phyloP scores from a whole-genome alignment of 108 stramenopile species.

The Pseudonitzschia pungens region DNA sequence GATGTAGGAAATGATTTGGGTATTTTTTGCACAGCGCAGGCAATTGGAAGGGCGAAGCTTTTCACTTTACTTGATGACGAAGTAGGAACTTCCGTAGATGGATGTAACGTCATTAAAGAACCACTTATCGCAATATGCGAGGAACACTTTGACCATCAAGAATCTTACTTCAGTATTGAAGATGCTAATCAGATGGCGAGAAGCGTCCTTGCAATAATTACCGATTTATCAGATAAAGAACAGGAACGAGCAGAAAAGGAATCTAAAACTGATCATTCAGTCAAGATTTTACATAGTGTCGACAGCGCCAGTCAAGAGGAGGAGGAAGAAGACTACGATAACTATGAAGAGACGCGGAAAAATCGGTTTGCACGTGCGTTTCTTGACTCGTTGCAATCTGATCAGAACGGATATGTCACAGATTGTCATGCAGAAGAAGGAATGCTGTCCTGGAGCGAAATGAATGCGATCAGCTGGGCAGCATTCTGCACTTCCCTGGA shows the following conservation, averaged over 20 bases:
- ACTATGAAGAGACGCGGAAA: slow-evolving; percentile 15
- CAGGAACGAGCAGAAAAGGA: neutral
- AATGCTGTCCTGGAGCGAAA: slow-evolving; percentile 15
- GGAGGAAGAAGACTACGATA: neutral
- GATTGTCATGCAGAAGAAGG: neutral
- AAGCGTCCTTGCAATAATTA: slow-evolving; percentile 2
- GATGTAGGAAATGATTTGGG: slow-evolving; percentile 25
- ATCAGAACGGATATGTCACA: slow-evolving; percentile 12
- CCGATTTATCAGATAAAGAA: slow-evolving; percentile 1
- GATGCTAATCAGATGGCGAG: slow-evolving; percentile 17
- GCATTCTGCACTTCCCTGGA: slow-evolving; percentile 15
- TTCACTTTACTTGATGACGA: neutral
- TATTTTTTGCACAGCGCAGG: slow-evolving; percentile 21
- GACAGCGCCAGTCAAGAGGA: neutral
- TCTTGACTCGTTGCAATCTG: slow-evolving; percentile 11
- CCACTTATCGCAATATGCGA: slow-evolving; percentile 4
- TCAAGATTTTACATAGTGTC: no score
- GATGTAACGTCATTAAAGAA: neutral
- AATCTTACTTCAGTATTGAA: neutral
- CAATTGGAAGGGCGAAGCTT: slow-evolving; percentile 14
- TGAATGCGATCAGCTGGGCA: slow-evolving; percentile 31
- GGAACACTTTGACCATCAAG: slow-evolving; percentile 13
- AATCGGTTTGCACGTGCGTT: slow-evolving; percentile 18
- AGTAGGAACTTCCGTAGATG: neutral
- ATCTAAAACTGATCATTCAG: neutral